Conservation (phyloP, 495 filamentous ascomycete genomes). For the Lophiotrema nucula region DNA sequence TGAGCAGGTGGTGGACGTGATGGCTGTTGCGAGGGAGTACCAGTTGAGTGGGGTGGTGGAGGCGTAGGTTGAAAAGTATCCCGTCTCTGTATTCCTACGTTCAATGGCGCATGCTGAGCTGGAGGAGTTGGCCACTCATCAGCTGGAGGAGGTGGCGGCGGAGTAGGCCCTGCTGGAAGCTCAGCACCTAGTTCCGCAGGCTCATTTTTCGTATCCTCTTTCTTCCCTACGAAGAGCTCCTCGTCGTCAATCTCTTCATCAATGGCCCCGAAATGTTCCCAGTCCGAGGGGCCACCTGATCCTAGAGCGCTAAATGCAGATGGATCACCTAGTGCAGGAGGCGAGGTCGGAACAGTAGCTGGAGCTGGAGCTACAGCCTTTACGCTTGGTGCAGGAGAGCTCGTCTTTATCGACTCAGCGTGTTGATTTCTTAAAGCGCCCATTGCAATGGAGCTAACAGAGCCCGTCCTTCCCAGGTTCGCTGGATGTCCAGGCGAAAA, state of each 20-base stretch:
- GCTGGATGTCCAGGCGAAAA: slow-evolving; percentile 4
- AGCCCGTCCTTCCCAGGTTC: slow-evolving; percentile 20
- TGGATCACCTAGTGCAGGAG: slow-evolving; percentile 6
- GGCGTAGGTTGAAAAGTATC: slow-evolving; percentile 32
- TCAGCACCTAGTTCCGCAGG: slow-evolving; percentile 21
- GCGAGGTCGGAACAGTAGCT: slow-evolving; percentile 5
- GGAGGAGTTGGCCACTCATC: slow-evolving; percentile 33
- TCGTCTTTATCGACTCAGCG: slow-evolving; percentile 7
- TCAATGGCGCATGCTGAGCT: slow-evolving; percentile 19
- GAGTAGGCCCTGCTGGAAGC: slow-evolving; percentile 8
- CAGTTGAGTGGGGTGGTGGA: slow-evolving; percentile 4
- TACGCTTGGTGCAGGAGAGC: neutral
- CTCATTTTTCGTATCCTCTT: slow-evolving; percentile 11
- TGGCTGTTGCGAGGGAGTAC: slow-evolving; percentile 6
- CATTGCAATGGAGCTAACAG: slow-evolving; percentile 31
- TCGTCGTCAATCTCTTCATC: slow-evolving; percentile 34
- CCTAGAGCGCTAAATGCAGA: slow-evolving; percentile 49
- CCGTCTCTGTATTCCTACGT: slow-evolving; percentile 6
- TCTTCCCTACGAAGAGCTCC: slow-evolving; percentile 27
- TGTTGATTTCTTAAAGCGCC: slow-evolving; percentile 12
- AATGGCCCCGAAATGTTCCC: slow-evolving; percentile 52
- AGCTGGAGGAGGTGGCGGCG: slow-evolving; percentile 15
- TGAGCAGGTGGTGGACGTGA: slow-evolving; percentile 10
- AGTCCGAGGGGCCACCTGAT: slow-evolving; percentile 57
- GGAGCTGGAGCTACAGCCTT: slow-evolving; percentile 12